Evolutionary conservation across 2,329 filamentous ascomycete genomes (phyloP).

Genomic region (Neopestalotiopsis sp.): DNA sequence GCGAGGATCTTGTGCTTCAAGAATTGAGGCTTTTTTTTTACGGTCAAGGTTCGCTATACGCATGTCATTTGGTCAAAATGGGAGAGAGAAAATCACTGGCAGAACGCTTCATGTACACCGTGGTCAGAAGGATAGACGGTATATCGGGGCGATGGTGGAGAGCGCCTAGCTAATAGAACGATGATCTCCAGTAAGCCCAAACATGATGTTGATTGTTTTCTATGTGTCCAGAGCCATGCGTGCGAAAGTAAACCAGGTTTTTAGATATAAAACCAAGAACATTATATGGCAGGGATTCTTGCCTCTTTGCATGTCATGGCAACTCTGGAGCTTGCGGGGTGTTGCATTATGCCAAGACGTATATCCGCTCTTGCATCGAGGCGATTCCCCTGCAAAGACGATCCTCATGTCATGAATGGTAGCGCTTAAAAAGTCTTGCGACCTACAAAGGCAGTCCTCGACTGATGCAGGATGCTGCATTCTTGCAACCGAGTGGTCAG

Average conservation of each 20-base stretch:
- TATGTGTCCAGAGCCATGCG: background rate
- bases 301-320: constrained; percentile 21
- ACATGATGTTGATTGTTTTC: no score
- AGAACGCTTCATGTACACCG: no score
- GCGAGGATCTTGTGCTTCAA: background rate
- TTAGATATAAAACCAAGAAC: background rate
- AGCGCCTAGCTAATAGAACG: no score
- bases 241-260: background rate
- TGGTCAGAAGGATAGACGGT: no score
- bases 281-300: constrained; percentile 3
- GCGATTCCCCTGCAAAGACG: constrained; percentile 11
- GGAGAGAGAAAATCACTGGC: no score
- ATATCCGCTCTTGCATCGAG: constrained; percentile 10
- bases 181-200: no score
- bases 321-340: constrained; percentile 28
- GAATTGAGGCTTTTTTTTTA: no score
- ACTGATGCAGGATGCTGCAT: background rate
- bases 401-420: constrained; percentile 9
- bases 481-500: constrained; percentile 2
- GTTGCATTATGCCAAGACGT: constrained; percentile 28
- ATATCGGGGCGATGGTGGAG: no score
- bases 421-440: background rate
- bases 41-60: no score
- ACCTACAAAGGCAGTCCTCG: background rate
- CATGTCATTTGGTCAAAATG: no score